Base-by-base conservation (phyloP, 2,329 filamentous ascomycete species). In the Colletotrichum sp. region DNA sequence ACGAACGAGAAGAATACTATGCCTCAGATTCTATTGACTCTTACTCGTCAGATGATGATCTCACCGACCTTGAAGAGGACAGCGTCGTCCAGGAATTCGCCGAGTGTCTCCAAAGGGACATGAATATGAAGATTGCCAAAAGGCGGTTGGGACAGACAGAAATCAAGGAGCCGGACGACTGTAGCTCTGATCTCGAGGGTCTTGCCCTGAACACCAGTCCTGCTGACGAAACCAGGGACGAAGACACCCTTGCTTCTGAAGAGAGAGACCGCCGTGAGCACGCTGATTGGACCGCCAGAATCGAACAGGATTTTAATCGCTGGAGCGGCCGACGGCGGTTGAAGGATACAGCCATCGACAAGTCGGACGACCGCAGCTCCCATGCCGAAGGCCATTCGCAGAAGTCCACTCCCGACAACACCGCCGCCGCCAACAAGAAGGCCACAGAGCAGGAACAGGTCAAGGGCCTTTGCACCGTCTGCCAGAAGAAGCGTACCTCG, bases 1-100 rank as follows among this genome's bases (percentile, higher is more conserved):
- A 49, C 10, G 9, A 0, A 0, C 44, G 0, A 49, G 44, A 49
- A 21, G n/a, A 49, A 4, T 44, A 44, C 18, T 44, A n/a, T 0
- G 39, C 18, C 3, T 44, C 39, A 2, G 39, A 44, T 44, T n/a
- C 39, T 0, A n/a, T 10, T 44, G 39, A n/a, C 18, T n/a, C 39
- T 10, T n/a, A 44, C 39, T n/a, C 5, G 9, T 44, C 39, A 44
- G 39, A 44, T 2, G 39, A 44, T n/a, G 39, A 44, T n/a, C 39
- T n/a, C 39, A 10, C 39, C 0, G 39, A 44, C 18, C 18, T 18
- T 3, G 18, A n/a, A 49, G 44, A 2, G 18, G 1, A 8, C n/a
- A 49, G n/a, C 18, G 10, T 49, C 6, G 9, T 21, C n/a, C 18
- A 0, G 10, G 44, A 49, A 49, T 4, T 21, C 44, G 44, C n/a